Evolutionary conservation across 1,139 yeast species (phyloP).

Genomic region (Yamadazyma diddensiae): DNA sequence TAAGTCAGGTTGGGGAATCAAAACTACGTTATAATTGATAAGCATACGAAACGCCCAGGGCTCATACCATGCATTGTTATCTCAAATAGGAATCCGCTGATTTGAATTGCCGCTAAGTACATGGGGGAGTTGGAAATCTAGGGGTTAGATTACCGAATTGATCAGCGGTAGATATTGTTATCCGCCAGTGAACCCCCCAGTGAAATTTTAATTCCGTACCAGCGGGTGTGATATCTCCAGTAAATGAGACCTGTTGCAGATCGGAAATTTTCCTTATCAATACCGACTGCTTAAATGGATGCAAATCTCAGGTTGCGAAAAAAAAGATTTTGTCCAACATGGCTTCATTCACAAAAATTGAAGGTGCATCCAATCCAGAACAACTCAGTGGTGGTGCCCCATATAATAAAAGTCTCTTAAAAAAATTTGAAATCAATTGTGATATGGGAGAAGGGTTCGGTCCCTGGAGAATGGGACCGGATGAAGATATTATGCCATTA

Average conservation of each 20-base stretch:
- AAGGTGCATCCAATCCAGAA: conserved; percentile 12
- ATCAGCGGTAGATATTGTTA: too few relatives aligned
- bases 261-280: too few relatives aligned
- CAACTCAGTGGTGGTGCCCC: conserved; percentile 13
- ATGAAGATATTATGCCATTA: conserved; percentile 35
- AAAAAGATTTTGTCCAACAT: too few relatives aligned
- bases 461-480: conserved; percentile 36
- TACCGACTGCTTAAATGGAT: too few relatives aligned
- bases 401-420: conserved; percentile 12
- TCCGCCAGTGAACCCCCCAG: too few relatives aligned
- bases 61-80: too few relatives aligned
- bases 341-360: conserved; percentile 5
- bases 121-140: not conserved
- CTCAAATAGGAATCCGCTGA: too few relatives aligned
- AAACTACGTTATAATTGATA: too few relatives aligned
- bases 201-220: too few relatives aligned
- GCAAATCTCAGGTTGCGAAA: too few relatives aligned
- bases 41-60: too few relatives aligned
- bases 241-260: not conserved
- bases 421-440: conserved; percentile 27
- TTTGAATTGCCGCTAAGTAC: not conserved
- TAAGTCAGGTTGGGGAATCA: not conserved
- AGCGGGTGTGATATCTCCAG: too few relatives aligned
- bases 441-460: conserved; percentile 42
- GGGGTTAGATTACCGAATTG: not conserved